phyloP scores from a whole-genome alignment of 306 rosid genomes.

The Acacia crassicarpa region DNA sequence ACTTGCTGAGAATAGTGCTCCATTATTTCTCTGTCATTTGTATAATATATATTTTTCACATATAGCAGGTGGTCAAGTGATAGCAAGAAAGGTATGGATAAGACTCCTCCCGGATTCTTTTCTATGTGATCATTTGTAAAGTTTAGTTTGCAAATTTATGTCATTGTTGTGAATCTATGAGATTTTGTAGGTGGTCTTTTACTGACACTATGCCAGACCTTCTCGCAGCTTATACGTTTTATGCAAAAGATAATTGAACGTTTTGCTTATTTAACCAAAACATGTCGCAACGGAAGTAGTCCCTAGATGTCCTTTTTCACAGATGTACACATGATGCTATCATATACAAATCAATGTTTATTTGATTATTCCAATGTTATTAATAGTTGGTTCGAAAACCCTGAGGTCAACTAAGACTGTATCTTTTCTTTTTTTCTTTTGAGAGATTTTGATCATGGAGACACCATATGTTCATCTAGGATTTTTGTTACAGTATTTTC shows the following conservation, averaged over 20 bases:
- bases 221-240: background rate
- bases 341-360: background rate
- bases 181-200: background rate
- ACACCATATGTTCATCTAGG: slow-evolving; percentile 3
- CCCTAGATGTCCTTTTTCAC: background rate
- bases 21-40: slow-evolving; percentile 80
- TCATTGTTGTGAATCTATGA: background rate
- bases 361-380: background rate
- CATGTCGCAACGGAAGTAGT: background rate
- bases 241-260: background rate
- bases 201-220: background rate
- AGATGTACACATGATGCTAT: background rate
- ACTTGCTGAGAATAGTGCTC: slow-evolving; percentile 61
- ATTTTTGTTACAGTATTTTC: background rate
- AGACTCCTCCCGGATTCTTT: background rate
- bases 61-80: slow-evolving; percentile 77
- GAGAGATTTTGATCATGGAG: background rate
- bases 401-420: background rate
- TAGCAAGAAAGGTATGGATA: slow-evolving; percentile 58
- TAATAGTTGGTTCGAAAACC: slow-evolving; percentile 6
- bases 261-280: background rate
- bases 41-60: slow-evolving; percentile 84
- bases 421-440: background rate
- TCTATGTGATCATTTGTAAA: background rate
- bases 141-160: background rate